phyloP scores from a whole-genome alignment of 2,329 filamentous ascomycete species.

The Parastagonospora nodorum region DNA sequence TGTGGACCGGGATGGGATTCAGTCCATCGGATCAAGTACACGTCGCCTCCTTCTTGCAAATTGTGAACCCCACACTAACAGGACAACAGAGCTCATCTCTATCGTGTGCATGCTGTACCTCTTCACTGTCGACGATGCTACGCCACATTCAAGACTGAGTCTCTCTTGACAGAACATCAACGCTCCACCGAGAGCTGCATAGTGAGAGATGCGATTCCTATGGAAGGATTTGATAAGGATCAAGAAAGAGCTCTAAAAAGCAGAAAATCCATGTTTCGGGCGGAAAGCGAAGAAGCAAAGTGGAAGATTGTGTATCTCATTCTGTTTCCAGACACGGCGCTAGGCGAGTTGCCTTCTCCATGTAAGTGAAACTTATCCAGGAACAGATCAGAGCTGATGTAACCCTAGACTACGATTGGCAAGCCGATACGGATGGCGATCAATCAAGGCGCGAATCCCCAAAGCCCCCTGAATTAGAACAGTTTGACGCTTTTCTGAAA shows the following conservation, averaged over 20 bases:
- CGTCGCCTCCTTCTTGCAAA: neutral
- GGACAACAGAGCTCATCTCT: constrained; percentile 6
- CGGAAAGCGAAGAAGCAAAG: constrained; percentile 9
- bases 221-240: constrained; percentile 7
- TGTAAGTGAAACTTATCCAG: constrained; percentile 1
- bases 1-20: neutral
- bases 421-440: neutral
- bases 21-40: constrained; percentile 2
- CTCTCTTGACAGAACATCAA: constrained; percentile 3
- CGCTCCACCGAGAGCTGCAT: neutral
- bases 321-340: constrained; percentile 6
- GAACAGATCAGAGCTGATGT: constrained; percentile 1
- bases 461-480: constrained; percentile 1
- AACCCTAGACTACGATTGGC: neutral
- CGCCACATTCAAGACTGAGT: constrained; percentile 1
- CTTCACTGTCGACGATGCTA: constrained; percentile 8
- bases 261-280: constrained; percentile 10
- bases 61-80: neutral
- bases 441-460: constrained; percentile 2
- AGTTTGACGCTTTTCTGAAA: constrained; percentile 9
- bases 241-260: constrained; percentile 6
- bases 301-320: constrained; percentile 14
- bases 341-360: constrained; percentile 2
- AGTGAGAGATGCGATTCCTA: neutral
- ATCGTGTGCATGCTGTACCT: constrained; percentile 6